These are phyloP conservation scores for Lecanosticta acicola DNA, from an alignment of 2,329 filamentous ascomycete genomes.

Conservation along the genomic window DNA sequence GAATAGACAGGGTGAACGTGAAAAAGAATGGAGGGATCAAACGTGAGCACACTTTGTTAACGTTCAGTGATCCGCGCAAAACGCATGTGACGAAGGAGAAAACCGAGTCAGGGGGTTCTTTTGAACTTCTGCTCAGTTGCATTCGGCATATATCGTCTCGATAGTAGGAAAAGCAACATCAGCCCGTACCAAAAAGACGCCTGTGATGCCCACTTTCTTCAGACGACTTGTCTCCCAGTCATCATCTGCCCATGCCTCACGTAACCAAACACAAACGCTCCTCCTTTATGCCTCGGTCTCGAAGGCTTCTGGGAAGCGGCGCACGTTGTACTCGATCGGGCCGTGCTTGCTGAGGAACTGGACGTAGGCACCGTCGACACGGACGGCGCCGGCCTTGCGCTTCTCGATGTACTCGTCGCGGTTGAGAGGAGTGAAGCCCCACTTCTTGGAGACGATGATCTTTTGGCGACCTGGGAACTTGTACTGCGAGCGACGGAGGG, in stretches of 20 bases:
- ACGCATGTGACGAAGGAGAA: too few species aligned
- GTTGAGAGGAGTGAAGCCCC: conserved; percentile 98
- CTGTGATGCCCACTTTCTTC: conserved; percentile 1
- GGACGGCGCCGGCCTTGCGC: conserved; percentile 87
- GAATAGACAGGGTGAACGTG: too few species aligned
- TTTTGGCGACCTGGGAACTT: conserved; percentile 99
- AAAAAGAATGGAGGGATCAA: too few species aligned
- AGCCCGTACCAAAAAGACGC: conserved; percentile 1
- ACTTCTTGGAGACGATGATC: conserved; percentile 99
- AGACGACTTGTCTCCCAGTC: conserved; percentile 1
- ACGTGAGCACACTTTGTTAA: too few species aligned
- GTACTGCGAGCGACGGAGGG: conserved; percentile 98
- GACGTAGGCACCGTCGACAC: conserved; percentile 98
- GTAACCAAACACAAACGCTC: conserved; percentile 4
- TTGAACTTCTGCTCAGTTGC: not conserved
- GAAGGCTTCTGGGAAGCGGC: conserved; percentile 92
- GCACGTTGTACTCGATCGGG: conserved; percentile 77
- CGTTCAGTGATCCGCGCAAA: too few species aligned
- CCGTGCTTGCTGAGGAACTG: conserved; percentile 98
- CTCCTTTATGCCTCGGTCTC: conserved; percentile 34
- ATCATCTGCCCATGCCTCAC: conserved; percentile 3
- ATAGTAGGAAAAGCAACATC: not conserved
- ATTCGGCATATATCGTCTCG: not conserved
- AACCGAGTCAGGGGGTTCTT: too few species aligned
- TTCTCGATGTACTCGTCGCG: conserved; percentile 96